These are phyloP conservation scores for Kalanchoe fedtschenkoi DNA, from an alignment of 164 flowering plant species.

Conservation along the genomic window DNA sequence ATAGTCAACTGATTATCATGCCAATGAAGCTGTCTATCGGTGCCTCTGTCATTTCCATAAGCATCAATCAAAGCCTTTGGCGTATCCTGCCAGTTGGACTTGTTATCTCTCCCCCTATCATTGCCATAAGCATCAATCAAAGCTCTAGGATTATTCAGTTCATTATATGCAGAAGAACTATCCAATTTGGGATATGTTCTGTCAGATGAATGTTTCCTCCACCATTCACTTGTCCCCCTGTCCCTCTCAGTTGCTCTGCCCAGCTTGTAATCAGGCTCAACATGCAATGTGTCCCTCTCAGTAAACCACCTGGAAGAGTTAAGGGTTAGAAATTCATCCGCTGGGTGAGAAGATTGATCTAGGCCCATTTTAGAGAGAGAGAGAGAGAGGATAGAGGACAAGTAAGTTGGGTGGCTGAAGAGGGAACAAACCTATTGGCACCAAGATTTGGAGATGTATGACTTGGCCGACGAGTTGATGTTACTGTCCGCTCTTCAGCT, in stretches of 20 bases:
- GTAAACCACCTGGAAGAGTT: slow-evolving; percentile 36
- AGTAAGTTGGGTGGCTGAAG: slow-evolving; percentile 18
- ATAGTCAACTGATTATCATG: slow-evolving; percentile 28
- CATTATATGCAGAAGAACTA: slow-evolving; percentile 23
- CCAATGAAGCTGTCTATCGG: slow-evolving; percentile 10
- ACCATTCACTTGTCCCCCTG: slow-evolving; percentile 41
- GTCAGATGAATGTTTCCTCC: slow-evolving; percentile 27
- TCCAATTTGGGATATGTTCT: slow-evolving; percentile 22
- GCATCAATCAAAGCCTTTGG: slow-evolving; percentile 54
- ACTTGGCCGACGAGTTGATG: slow-evolving; percentile 20
- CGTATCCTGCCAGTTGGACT: slow-evolving; percentile 20
- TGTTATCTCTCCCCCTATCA: slow-evolving; percentile 31
- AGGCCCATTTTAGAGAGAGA: slow-evolving; percentile 21
- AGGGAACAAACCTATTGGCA: slow-evolving; percentile 27
- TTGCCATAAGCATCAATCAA: slow-evolving; percentile 86
- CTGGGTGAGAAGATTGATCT: slow-evolving; percentile 25
- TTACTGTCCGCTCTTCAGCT: slow-evolving; percentile 26
- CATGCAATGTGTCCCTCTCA: slow-evolving; percentile 39
- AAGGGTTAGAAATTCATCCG: slow-evolving; percentile 22
- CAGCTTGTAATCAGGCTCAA: slow-evolving; percentile 26
- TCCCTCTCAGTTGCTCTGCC: slow-evolving; percentile 26
- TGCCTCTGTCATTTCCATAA: slow-evolving; percentile 64
- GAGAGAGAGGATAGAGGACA: slow-evolving; percentile 29
- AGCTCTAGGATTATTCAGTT: slow-evolving; percentile 56
- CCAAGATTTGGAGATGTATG: slow-evolving; percentile 23